phyloP scores from a whole-genome alignment of 805 yeast species.

The Ogataea polymorpha region DNA sequence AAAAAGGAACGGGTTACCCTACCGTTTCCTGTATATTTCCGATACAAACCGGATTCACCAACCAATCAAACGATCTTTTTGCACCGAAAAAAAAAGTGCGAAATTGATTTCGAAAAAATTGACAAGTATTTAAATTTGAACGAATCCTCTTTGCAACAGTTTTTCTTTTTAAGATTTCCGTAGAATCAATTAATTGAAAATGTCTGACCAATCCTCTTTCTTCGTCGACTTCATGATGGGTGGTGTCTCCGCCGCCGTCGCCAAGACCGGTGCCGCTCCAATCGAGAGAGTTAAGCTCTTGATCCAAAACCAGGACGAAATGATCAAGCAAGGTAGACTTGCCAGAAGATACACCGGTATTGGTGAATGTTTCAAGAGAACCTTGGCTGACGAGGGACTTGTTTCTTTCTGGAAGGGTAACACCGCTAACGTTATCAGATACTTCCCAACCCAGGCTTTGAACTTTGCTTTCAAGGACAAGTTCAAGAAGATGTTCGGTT shows the following conservation, averaged over 20 bases:
- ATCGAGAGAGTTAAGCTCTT: slow-evolving; percentile 95
- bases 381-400: slow-evolving; percentile 90
- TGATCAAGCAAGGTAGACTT: slow-evolving; percentile 96
- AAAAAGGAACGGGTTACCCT: slow-evolving; percentile 3
- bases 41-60: slow-evolving; percentile 8
- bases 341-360: slow-evolving; percentile 86
- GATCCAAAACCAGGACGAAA: slow-evolving; percentile 97
- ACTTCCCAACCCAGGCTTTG: slow-evolving; percentile 99
- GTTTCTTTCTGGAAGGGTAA: slow-evolving; percentile 98
- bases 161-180: slow-evolving; percentile 15
- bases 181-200: slow-evolving; percentile 20
- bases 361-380: slow-evolving; percentile 89
- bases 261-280: slow-evolving; percentile 97
- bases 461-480: slow-evolving; percentile 98
- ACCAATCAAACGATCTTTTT: slow-evolving; percentile 15
- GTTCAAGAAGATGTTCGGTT: slow-evolving; percentile 93
- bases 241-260: slow-evolving; percentile 98
- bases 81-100: slow-evolving; percentile 14
- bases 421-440: slow-evolving; percentile 98
- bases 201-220: slow-evolving; percentile 45
- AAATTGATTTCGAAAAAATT: slow-evolving; percentile 18
- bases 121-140: slow-evolving; percentile 22
- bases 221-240: slow-evolving; percentile 84
- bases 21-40: slow-evolving; percentile 4
- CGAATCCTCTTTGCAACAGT: slow-evolving; percentile 14